These are phyloP conservation scores for Fagopyrum homotropicum DNA, from an alignment of 148 eudicot genomes.

Conservation along the genomic window DNA sequence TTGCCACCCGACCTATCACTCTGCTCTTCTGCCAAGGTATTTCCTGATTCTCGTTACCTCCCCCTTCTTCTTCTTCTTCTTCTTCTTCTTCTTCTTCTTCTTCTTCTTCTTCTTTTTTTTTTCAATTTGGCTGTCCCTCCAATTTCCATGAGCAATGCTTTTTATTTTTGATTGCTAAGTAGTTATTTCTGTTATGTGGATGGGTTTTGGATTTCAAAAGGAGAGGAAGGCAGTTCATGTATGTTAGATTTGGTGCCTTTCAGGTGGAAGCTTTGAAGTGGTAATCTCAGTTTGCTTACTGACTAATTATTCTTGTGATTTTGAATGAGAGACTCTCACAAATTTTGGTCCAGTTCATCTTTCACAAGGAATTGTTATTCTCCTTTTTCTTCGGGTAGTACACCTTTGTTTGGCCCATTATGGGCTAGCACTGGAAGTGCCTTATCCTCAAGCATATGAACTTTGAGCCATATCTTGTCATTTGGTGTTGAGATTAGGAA, in stretches of 20 bases:
- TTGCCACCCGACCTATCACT: conserved; percentile 1
- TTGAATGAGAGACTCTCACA: not conserved
- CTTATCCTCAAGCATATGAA: not conserved
- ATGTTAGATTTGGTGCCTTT: not conserved
- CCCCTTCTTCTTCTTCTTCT: not conserved
- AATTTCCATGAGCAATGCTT: not conserved
- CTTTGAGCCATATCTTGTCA: not conserved
- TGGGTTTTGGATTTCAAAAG: not conserved
- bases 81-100: not conserved
- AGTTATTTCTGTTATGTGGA: not conserved
- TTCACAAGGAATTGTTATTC: not conserved
- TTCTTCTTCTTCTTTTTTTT: not conserved
- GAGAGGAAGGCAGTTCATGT: not conserved
- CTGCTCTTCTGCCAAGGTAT: conserved; percentile 4
- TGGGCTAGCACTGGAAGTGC: not conserved
- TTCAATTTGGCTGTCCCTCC: conserved; percentile 1
- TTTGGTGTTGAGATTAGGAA: not conserved
- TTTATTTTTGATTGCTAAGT: not conserved
- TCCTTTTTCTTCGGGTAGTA: not conserved
- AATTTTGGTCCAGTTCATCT: not conserved
- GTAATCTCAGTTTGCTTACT: not conserved
- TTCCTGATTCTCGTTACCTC: conserved; percentile 5
- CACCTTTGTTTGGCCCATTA: not conserved
- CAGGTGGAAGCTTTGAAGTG: not conserved
- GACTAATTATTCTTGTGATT: not conserved